Percentiles rank a stretch among this genome's conserved stretches.
Evolutionary conservation across 257 asterid genomes (phyloP).

Genomic region (Penstemon newberryi): DNA sequence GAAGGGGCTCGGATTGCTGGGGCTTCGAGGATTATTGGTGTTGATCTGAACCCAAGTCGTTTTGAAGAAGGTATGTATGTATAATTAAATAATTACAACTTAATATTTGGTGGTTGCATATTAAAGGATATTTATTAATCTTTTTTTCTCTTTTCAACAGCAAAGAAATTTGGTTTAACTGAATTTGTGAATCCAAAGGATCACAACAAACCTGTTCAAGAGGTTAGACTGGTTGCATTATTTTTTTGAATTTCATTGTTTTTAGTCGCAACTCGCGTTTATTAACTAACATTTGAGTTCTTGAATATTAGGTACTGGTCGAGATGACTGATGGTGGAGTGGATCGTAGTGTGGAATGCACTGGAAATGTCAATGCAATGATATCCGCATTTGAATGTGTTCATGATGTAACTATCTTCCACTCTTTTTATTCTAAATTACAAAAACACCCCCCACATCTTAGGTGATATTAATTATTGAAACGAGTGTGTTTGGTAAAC

Average conservation of each 20-base stretch:
- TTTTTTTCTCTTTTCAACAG: slow-evolving; percentile 37
- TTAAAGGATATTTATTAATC: neutral
- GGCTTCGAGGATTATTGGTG: slow-evolving; percentile 76
- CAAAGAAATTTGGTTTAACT: slow-evolving; percentile 74
- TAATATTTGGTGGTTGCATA: neutral
- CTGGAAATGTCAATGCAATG: slow-evolving; percentile 78
- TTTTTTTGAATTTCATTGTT: neutral
- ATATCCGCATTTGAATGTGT: slow-evolving; percentile 93
- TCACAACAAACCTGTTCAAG: slow-evolving; percentile 68
- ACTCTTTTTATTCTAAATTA: neutral
- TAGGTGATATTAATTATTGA: too few species aligned
- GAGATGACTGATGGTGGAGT: slow-evolving; percentile 91
- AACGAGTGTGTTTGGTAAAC: too few species aligned
- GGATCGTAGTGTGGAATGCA: slow-evolving; percentile 82
- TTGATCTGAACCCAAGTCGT: slow-evolving; percentile 62
- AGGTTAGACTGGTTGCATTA: slow-evolving; percentile 35
- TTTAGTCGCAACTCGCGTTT: neutral
- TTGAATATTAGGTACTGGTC: slow-evolving; percentile 50
- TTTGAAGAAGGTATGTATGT: slow-evolving; percentile 40
- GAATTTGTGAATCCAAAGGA: slow-evolving; percentile 87
- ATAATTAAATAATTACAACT: neutral
- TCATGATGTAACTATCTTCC: slow-evolving; percentile 57
- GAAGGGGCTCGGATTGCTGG: slow-evolving; percentile 88
- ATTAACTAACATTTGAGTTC: neutral
- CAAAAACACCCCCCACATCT: too few species aligned